Conservation (phyloP, 139 green algal genomes). For the Klebsormidium nitens region DNA sequence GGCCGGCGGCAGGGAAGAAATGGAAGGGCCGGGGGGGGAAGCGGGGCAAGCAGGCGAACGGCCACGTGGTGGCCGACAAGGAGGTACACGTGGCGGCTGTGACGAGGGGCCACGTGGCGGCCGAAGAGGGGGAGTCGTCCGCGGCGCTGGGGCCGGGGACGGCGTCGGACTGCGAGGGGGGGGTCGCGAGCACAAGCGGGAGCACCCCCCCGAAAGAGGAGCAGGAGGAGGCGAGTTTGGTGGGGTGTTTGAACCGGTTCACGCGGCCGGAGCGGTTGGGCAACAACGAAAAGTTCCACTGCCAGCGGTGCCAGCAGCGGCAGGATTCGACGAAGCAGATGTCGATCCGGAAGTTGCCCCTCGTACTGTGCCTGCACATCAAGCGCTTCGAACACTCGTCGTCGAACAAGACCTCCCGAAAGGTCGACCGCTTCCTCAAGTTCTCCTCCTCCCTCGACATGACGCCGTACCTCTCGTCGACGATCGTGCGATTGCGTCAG, state of each 20-base stretch:
- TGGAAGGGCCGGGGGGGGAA: too few species aligned
- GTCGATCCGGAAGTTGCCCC: conserved; percentile 67
- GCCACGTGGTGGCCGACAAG: too few species aligned
- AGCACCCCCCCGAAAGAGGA: neutral
- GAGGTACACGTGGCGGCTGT: too few species aligned
- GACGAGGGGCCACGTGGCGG: too few species aligned
- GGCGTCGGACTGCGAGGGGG: too few species aligned
- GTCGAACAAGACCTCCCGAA: conserved; percentile 38
- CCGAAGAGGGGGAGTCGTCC: too few species aligned
- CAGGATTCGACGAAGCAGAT: conserved; percentile 76
- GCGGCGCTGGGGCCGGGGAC: too few species aligned
- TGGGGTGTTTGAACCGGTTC: conserved; percentile 70
- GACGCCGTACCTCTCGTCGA: conserved; percentile 60
- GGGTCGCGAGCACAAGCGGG: too few species aligned
- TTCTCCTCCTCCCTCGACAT: conserved; percentile 78
- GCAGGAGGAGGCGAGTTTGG: too few species aligned
- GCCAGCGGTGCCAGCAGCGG: conserved; percentile 21
- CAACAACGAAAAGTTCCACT: conserved; percentile 37
- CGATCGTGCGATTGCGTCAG: conserved; percentile 48
- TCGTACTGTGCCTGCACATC: conserved; percentile 78
- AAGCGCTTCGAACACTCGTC: conserved; percentile 83
- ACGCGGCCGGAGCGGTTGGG: conserved; percentile 60
- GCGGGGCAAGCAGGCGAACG: too few species aligned
- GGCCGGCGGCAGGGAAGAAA: too few species aligned
- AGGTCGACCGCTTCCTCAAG: conserved; percentile 67